Conservation (phyloP, 2,329 filamentous ascomycete species). For the Akanthomyces muscarius region DNA sequence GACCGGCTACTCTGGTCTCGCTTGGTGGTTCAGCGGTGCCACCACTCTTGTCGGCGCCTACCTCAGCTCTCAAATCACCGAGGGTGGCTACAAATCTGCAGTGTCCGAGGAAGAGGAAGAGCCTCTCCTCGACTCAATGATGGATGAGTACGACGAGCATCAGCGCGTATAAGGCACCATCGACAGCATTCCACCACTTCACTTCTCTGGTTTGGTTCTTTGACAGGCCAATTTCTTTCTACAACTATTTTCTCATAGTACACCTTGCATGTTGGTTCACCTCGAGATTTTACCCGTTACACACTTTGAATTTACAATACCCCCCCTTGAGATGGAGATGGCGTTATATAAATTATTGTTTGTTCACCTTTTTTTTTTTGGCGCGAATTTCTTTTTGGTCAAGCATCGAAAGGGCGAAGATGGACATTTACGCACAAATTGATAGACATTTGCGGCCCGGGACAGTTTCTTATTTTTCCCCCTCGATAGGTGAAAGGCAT, state of each 20-base stretch:
- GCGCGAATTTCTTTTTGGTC: background rate
- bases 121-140: slow-evolving; percentile 30
- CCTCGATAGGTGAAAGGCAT: background rate
- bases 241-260: slow-evolving; percentile 1
- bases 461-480: background rate
- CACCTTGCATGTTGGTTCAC: background rate
- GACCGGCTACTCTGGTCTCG: slow-evolving; percentile 78
- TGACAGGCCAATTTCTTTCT: background rate
- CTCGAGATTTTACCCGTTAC: slow-evolving; percentile 6
- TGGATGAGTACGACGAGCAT: slow-evolving; percentile 30
- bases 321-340: slow-evolving; percentile 13
- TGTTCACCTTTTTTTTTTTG: slow-evolving; percentile 7
- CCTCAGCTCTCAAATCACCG: slow-evolving; percentile 71
- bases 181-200: slow-evolving; percentile 18
- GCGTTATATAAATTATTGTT: slow-evolving; percentile 13
- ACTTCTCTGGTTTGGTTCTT: slow-evolving; percentile 9
- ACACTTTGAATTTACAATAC: slow-evolving; percentile 6
- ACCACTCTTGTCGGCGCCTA: slow-evolving; percentile 72
- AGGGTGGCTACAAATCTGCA: slow-evolving; percentile 48
- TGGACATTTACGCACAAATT: background rate
- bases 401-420: background rate
- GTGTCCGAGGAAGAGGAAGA: slow-evolving; percentile 38
- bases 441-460: slow-evolving; percentile 9
- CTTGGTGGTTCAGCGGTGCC: slow-evolving; percentile 86
- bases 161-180: slow-evolving; percentile 26